Base-by-base conservation (phyloP, 768 basidiomycete species). In the Pleurotus salmoneostramineus region DNA sequence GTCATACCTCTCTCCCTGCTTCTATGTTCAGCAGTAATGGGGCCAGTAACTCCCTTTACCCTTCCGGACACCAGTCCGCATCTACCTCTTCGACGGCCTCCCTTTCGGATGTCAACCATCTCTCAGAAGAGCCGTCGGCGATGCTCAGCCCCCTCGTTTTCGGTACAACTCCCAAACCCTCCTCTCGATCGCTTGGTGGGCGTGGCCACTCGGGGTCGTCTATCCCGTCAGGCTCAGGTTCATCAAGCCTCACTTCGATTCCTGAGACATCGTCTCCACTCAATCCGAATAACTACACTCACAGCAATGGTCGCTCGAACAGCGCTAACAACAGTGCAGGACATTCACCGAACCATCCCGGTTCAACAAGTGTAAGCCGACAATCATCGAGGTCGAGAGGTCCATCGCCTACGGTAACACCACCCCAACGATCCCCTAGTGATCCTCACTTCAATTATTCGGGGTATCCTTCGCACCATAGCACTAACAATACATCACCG, bases 131-230 rank as follows among this genome's bases (percentile, higher is more conserved):
- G 60, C 81, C 79, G 1, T 45, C 68, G 17, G 73, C 70, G 59
- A 73, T 78, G 47, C 75, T 81, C n/a, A 78, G 77, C 57, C 80
- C 80, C 0, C 65, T 82, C 45, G 66, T 77, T 37, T 65, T 77
- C 21, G 58, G 66, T 31, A 64, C 58, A n/a, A 74, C 74, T 1
- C 74, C 72, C 11, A 70, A 71, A 50, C 66, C 71, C 21, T 37
- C 47, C 45, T 31, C 66, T 27, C 66, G 66, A 56, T 56, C 54
- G 56, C 60, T 72, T 31, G 64, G 65, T 3, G 21, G 21, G 21
- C 68, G 74, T 6, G 68, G 69, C 31, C 67, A 70, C 40, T 73
- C 73, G 8, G 71, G 70, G 45, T 76, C 74, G 6, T 52, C 50
- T 8, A 52, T 52, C 10, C 50, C 50, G 12, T n/a, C 33, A 12